These are phyloP conservation scores for Xylariales sp. DNA, from an alignment of 2,329 filamentous ascomycete genomes.

Conservation along the genomic window DNA sequence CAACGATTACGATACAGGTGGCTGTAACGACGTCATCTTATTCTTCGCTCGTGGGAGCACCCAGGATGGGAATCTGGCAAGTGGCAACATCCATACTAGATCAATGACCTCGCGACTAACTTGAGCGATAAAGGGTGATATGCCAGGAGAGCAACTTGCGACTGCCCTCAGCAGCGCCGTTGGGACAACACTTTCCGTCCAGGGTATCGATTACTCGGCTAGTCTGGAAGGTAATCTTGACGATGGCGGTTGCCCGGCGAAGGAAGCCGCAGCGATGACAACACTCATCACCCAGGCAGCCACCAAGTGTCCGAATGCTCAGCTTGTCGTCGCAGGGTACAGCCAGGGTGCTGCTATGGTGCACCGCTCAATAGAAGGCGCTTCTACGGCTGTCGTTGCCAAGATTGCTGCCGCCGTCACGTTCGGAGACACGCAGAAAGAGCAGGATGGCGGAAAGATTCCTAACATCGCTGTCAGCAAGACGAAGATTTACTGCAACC, in stretches of 20 bases:
- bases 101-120: conserved; percentile 7
- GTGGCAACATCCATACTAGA: no score
- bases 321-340: conserved; percentile 29
- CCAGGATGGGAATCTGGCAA: conserved; percentile 34
- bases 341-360: conserved; percentile 29
- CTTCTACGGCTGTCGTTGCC: conserved; percentile 25
- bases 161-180: conserved; percentile 19
- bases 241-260: conserved; percentile 21
- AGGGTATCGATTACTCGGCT: conserved; percentile 23
- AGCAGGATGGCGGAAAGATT: conserved; percentile 25
- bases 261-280: conserved; percentile 23
- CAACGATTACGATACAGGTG: conserved; percentile 31
- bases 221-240: conserved; percentile 23
- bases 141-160: conserved; percentile 22
- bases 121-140: conserved; percentile 15
- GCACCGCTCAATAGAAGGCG: conserved; percentile 24
- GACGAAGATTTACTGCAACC: conserved; percentile 40
- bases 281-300: conserved; percentile 24
- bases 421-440: conserved; percentile 28
- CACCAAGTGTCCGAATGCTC: conserved; percentile 26
- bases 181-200: conserved; percentile 10
- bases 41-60: conserved; percentile 36
- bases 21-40: conserved; percentile 32
- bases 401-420: conserved; percentile 24
- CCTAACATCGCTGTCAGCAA: conserved; percentile 22